Base-by-base conservation (phyloP, 306 rosid species). In the Trifolium dubium region DNA sequence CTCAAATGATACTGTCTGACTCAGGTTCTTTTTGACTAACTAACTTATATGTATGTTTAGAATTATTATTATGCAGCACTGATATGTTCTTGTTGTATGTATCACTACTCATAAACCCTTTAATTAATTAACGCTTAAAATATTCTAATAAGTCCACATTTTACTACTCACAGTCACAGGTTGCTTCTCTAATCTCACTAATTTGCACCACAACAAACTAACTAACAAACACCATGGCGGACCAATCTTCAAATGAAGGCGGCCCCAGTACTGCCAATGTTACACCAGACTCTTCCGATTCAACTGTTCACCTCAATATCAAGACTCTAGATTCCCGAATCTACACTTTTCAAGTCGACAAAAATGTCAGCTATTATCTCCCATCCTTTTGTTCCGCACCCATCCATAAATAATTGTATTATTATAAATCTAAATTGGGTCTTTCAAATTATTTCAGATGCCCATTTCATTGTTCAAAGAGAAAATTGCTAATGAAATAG, bases 271-370 rank as follows among this genome's bases (percentile, higher is more conserved):
- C 80, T 55, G 72, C 86, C 81, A 83, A 63, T 62, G 44, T 78
- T 79, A 65, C 87, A 5, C 79, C 82, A 58, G 88, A 87, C 63
- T 43, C 78, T 72, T 86, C 89, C 31, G 91, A 88, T 85, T 88
- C 92, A 43, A 82, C 77, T 74, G 85, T 95, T 79, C 82, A 90
- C 78, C 92, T 95, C 77, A 95, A 92, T 72, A 84, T 95, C 77
- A 95, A 95, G 89, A 95, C 99, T 69, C 80, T 95, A 30, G 96
- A 95, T 67, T 95, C 99, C 60, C 85, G 82, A 71, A 82, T 86
- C 75, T 89, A 77, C 80, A 86, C 77, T 80, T 92, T 95, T 79
- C 88, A 87, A 83, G 96, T 92, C 79, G 82, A 88, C 47, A 95
- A 83, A 80, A 89, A 87, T 77, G 98, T 94, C 71, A 87, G 88